Base-by-base conservation (phyloP, 495 filamentous ascomycete species). In the Trichoderma asperelloides region DNA sequence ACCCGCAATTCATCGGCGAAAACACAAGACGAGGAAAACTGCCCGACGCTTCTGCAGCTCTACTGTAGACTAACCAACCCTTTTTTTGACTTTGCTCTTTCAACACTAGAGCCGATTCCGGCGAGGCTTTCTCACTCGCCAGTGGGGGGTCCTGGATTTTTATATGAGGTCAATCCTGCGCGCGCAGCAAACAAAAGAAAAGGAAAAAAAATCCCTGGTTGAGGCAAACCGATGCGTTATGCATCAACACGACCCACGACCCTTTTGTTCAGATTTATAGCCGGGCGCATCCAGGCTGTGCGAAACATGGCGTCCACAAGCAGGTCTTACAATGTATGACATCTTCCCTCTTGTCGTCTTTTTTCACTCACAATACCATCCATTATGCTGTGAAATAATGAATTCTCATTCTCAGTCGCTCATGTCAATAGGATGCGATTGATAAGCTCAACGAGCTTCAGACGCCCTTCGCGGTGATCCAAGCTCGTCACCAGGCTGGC, bases 361-460 rank as follows among this genome's bases (percentile, higher is more conserved):
- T 27, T 39, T 9, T 0, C 1, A 25, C 47, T 51, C 47, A 11
- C n/a, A 25, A 9, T n/a, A 21, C 5, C 23, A n/a, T 30, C 9
- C 30, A 18, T 39, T 25, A 16, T n/a, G 8, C 18, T 12, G 11
- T 64, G 33, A 64, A 30, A 64, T 23, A 15, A 15, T 15, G 11
- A 11, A 37, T 37, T 37, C 33, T 37, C 33, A 37, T 37, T 37
- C 33, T n/a, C n/a, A n/a, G n/a, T 23, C 21, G n/a, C 5, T 25
- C 28, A 13, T 11, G 30, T 15, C 28, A 12, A 65, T 71, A 91
- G 87, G 91, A 91, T 78, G 95, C 95, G 21, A 86, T 98, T 68
- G 81, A 88, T 65, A 85, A 91, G 30, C 87, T 98, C 75, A 98
- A 98, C 74, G 87, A 91, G 21, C 82, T 97, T 41, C 95, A 98